Conservation (phyloP, 805 yeast species). For the Pichia scutulata region DNA sequence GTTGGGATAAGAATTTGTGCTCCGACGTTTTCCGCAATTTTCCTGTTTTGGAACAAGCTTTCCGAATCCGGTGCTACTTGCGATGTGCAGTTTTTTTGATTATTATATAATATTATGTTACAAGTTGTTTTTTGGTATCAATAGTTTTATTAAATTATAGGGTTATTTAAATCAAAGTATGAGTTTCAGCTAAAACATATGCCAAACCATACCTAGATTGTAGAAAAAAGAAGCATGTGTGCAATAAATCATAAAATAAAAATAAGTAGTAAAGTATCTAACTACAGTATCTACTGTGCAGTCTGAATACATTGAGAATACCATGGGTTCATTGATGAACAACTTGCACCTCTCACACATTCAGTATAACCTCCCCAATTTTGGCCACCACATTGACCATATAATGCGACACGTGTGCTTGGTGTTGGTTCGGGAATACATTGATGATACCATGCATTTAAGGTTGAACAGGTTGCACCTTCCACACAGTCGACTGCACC, state of each 20-base stretch:
- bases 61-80: too few species aligned
- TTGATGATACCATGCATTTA: constrained; percentile 19
- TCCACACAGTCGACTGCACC: constrained; percentile 18
- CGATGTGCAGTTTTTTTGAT: too few species aligned
- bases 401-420: constrained; percentile 10
- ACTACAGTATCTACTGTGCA: neutral
- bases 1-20: too few species aligned
- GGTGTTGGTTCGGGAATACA: constrained; percentile 16
- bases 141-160: too few species aligned
- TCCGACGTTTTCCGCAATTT: too few species aligned
- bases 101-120: too few species aligned
- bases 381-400: constrained; percentile 23
- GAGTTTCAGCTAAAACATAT: too few species aligned
- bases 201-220: too few species aligned
- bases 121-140: too few species aligned
- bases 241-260: neutral
- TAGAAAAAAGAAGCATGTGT: neutral
- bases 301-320: constrained; percentile 22
- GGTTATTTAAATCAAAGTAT: too few species aligned
- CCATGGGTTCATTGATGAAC: constrained; percentile 18
- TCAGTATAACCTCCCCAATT: constrained; percentile 15
- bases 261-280: neutral
- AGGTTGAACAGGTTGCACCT: constrained; percentile 17
- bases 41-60: too few species aligned
- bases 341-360: constrained; percentile 18